phyloP scores from a whole-genome alignment of 352 stramenopile genomes.

The Globisporangium polare region DNA sequence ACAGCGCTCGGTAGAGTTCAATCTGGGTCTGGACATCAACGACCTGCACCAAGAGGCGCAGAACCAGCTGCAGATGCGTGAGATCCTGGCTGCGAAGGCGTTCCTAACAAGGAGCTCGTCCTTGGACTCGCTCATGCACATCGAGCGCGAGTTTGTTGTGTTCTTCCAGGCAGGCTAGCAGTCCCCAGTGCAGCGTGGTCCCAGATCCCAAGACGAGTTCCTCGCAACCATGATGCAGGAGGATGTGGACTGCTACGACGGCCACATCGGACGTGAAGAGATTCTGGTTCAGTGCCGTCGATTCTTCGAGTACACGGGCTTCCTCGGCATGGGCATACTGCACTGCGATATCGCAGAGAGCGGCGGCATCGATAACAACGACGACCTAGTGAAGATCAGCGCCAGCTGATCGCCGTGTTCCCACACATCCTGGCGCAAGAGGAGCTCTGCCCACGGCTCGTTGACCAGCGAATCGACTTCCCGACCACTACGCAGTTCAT shows the following conservation, averaged over 20 bases:
- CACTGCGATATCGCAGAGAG: constrained; percentile 15
- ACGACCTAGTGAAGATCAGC: constrained; percentile 16
- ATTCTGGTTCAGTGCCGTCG: constrained; percentile 23
- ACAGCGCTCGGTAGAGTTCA: constrained; percentile 40
- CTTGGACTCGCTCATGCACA: too few species aligned
- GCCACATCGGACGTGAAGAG: constrained; percentile 10
- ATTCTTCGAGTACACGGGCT: constrained; percentile 18
- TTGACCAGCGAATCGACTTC: constrained; percentile 13
- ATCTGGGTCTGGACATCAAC: constrained; percentile 44
- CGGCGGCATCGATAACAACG: neutral
- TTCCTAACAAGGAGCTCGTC: neutral
- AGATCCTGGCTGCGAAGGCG: constrained; percentile 13
- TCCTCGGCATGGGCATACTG: constrained; percentile 21
- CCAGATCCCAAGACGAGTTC: too few species aligned
- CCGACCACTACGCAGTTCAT: constrained; percentile 11
- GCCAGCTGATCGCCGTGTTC: constrained; percentile 13
- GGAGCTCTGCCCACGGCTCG: constrained; percentile 12
- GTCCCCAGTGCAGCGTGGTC: too few species aligned
- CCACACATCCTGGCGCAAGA: constrained; percentile 16
- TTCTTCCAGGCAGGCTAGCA: too few species aligned
- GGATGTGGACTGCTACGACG: constrained; percentile 17
- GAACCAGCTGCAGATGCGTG: constrained; percentile 8
- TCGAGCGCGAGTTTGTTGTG: too few species aligned
- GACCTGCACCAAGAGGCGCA: constrained; percentile 31
- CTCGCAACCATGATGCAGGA: constrained; percentile 12